These are phyloP conservation scores for Sungouiozyma intestinalis DNA, from an alignment of 805 yeast genomes.

Conservation along the genomic window DNA sequence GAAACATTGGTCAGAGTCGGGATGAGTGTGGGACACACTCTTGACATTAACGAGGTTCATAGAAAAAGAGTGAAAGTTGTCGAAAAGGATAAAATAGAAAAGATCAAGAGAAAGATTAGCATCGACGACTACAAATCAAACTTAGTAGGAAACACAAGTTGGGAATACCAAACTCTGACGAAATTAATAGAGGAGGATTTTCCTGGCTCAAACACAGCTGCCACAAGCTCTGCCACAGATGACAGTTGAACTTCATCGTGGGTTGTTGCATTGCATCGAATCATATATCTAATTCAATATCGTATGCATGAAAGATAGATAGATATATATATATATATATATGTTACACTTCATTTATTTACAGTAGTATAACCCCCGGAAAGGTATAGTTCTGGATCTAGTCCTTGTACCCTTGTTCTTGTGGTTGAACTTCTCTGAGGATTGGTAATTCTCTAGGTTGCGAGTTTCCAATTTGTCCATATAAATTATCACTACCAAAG, in stretches of 20 bases:
- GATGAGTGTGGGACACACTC: slow-evolving; percentile 78
- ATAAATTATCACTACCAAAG: slow-evolving; percentile 48
- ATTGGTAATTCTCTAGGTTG: slow-evolving; percentile 41
- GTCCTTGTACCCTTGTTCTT: slow-evolving; percentile 1
- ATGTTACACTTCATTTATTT: background rate
- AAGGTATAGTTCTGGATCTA: too few relatives aligned
- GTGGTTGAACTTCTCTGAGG: slow-evolving; percentile 15
- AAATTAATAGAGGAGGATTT: slow-evolving; percentile 8
- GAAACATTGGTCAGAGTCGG: slow-evolving; percentile 87
- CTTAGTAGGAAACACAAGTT: slow-evolving; percentile 14
- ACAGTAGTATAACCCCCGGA: too few relatives aligned
- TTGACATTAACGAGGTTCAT: slow-evolving; percentile 37
- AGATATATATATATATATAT: background rate
- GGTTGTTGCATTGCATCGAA: too few relatives aligned
- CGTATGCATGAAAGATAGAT: slow-evolving; percentile 4
- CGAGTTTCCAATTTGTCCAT: slow-evolving; percentile 49
- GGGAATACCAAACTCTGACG: slow-evolving; percentile 21
- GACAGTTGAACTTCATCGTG: background rate
- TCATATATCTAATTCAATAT: background rate
- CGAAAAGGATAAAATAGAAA: slow-evolving; percentile 18
- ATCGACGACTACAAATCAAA: slow-evolving; percentile 16
- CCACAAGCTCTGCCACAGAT: slow-evolving; percentile 3
- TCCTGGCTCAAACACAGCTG: background rate
- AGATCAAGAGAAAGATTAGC: slow-evolving; percentile 23
- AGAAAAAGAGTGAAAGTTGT: slow-evolving; percentile 34